Evolutionary conservation across 257 asterid species (phyloP).

Genomic region (Solanum virginianum): DNA sequence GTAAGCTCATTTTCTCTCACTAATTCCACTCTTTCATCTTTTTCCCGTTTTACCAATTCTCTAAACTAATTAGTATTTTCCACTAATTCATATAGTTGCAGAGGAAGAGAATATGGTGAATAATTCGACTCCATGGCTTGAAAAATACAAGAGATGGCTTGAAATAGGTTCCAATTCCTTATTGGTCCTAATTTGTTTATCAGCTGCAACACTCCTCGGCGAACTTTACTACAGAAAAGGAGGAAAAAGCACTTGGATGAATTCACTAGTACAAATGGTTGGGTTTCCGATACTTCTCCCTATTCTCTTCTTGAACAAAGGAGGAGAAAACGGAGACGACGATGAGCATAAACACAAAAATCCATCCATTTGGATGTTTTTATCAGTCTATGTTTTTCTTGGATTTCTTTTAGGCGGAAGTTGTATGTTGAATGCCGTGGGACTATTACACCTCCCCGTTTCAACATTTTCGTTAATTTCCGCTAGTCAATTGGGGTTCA

Average conservation of each 20-base stretch:
- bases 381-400: not conserved
- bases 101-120: not conserved
- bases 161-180: constrained; percentile 8
- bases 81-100: not conserved
- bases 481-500: constrained; percentile 34
- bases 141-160: constrained; percentile 7
- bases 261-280: constrained; percentile 15
- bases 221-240: constrained; percentile 28
- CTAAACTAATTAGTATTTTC: not conserved
- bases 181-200: constrained; percentile 20
- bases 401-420: not conserved
- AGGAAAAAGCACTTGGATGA: constrained; percentile 23
- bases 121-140: not conserved
- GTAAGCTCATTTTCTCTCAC: not conserved
- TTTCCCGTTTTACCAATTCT: not conserved
- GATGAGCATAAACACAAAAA: not conserved
- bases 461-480: constrained; percentile 27
- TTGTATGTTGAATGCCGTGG: constrained; percentile 17
- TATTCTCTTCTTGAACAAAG: constrained; percentile 3
- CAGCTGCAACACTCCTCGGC: constrained; percentile 22
- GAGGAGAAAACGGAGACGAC: not conserved
- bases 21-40: not conserved
- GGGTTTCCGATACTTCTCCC: constrained; percentile 27
- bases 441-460: constrained; percentile 27
- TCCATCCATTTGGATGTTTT: not conserved